Evolutionary conservation across 2,329 filamentous ascomycete species (phyloP).

Genomic region (Coleophoma eucalyptorum): DNA sequence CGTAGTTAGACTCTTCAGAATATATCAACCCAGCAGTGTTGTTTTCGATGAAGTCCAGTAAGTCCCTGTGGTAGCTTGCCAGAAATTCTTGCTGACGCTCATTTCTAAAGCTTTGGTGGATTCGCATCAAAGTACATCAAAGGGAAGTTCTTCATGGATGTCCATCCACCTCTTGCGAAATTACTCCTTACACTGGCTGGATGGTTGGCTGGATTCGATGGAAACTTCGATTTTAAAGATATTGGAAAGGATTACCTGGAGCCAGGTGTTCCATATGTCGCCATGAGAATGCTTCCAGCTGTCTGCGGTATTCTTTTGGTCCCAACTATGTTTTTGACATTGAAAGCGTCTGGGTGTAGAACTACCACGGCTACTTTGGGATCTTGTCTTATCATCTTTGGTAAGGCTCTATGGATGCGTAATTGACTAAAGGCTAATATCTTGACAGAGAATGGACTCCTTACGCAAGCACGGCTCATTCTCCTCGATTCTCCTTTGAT

Average conservation of each 20-base stretch:
- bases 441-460: slow-evolving; percentile 78
- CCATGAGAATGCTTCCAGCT: slow-evolving; percentile 92
- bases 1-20: slow-evolving; percentile 84
- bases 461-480: slow-evolving; percentile 93
- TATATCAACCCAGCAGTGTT: slow-evolving; percentile 93
- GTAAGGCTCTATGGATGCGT: slow-evolving; percentile 40
- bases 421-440: slow-evolving; percentile 15
- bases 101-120: slow-evolving; percentile 74
- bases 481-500: slow-evolving; percentile 94
- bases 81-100: slow-evolving; percentile 11
- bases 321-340: slow-evolving; percentile 88
- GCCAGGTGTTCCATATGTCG: slow-evolving; percentile 91
- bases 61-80: slow-evolving; percentile 34
- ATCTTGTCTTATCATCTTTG: slow-evolving; percentile 84
- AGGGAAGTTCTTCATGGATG: slow-evolving; percentile 99
- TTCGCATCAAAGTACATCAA: slow-evolving; percentile 99
- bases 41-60: slow-evolving; percentile 99
- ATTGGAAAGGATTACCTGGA: slow-evolving; percentile 99
- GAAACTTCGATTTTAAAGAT: slow-evolving; percentile 97
- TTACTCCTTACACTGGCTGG: slow-evolving; percentile 93
- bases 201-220: slow-evolving; percentile 92
- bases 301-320: slow-evolving; percentile 84
- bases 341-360: slow-evolving; percentile 87
- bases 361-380: slow-evolving; percentile 82
- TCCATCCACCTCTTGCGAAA: slow-evolving; percentile 97